phyloP scores from a whole-genome alignment of 495 filamentous ascomycete genomes.

The Staphylotrichum tortipilum region DNA sequence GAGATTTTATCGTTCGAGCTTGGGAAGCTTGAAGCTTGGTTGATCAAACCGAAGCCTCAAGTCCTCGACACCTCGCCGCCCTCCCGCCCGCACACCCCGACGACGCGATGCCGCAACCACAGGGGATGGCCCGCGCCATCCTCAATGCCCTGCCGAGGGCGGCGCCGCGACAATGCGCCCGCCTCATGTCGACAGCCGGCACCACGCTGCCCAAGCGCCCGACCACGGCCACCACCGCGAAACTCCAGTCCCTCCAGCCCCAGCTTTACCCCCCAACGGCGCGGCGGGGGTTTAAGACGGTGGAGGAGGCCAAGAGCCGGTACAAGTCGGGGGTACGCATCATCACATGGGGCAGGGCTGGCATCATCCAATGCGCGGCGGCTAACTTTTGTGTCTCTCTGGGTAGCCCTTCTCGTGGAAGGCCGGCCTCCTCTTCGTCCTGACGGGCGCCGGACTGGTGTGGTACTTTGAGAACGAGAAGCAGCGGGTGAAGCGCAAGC shows the following conservation, averaged over 20 bases:
- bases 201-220: slow-evolving; percentile 12
- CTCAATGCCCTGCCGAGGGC: slow-evolving; percentile 16
- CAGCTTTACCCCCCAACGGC: slow-evolving; percentile 26
- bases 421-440: slow-evolving; percentile 76
- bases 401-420: slow-evolving; percentile 80
- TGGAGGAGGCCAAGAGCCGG: slow-evolving; percentile 45
- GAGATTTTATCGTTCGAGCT: slow-evolving; percentile 13
- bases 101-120: slow-evolving; percentile 22
- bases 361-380: no score
- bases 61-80: no score
- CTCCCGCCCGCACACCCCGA: neutral
- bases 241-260: slow-evolving; percentile 8
- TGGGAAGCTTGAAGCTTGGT: neutral
- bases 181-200: slow-evolving; percentile 21
- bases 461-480: slow-evolving; percentile 91
- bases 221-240: slow-evolving; percentile 7
- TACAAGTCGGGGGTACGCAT: slow-evolving; percentile 43
- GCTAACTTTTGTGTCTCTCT: slow-evolving; percentile 12
- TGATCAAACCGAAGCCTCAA: no score
- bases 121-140: slow-evolving; percentile 16
- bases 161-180: slow-evolving; percentile 17
- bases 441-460: slow-evolving; percentile 65
- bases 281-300: slow-evolving; percentile 39
- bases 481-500: slow-evolving; percentile 72
- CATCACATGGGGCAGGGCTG: neutral